Conservation (phyloP, 2,329 filamentous ascomycete species). For the Fusarium sublunatum region DNA sequence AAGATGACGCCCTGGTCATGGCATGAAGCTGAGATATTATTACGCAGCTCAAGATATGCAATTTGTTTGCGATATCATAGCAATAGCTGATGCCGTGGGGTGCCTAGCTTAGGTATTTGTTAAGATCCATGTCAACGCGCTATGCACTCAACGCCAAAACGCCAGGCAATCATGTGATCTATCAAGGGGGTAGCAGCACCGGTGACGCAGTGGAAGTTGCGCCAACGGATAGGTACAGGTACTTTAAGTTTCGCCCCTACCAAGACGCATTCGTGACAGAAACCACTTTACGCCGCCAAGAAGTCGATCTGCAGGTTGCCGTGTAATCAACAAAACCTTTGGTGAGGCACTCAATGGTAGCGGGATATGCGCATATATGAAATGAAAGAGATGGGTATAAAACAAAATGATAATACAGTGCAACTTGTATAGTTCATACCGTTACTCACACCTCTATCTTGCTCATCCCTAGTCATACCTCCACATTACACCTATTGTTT, state of each 20-base stretch:
- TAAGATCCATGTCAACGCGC: slow-evolving; percentile 23
- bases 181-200: not conserved
- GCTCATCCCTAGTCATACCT: not conserved
- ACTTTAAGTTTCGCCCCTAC: not conserved
- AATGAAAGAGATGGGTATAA: too few species aligned
- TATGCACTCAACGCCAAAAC: slow-evolving; percentile 51
- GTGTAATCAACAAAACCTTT: not conserved
- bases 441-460: not conserved
- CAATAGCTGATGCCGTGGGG: slow-evolving; percentile 23
- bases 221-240: not conserved
- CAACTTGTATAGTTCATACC: too few species aligned
- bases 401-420: too few species aligned
- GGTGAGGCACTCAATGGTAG: too few species aligned
- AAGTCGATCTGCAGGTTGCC: not conserved
- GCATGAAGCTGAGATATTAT: slow-evolving; percentile 21
- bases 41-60: slow-evolving; percentile 3
- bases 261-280: slow-evolving; percentile 2
- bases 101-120: slow-evolving; percentile 21
- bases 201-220: slow-evolving; percentile 2
- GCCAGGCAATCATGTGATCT: slow-evolving; percentile 52
- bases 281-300: slow-evolving; percentile 33
- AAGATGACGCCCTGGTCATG: slow-evolving; percentile 6
- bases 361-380: too few species aligned
- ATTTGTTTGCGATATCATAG: slow-evolving; percentile 6
- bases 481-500: not conserved